Conservation (phyloP, 2,329 filamentous ascomycete genomes). For the Trichoderma endophyticum region DNA sequence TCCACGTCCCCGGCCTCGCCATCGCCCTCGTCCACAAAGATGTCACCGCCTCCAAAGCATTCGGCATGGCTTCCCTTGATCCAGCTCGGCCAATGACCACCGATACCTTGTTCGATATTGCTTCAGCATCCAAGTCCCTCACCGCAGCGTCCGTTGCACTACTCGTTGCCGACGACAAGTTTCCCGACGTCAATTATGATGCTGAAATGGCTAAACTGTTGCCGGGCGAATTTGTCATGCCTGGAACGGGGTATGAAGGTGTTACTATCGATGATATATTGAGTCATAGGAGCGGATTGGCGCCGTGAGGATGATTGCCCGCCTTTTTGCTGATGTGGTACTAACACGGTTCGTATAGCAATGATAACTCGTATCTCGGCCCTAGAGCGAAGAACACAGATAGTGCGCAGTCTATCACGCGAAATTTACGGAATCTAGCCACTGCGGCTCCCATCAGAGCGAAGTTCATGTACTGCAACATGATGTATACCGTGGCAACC, state of each 20-base stretch:
- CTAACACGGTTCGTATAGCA: conserved; percentile 17
- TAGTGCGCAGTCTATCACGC: conserved; percentile 25
- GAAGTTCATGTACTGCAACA: conserved; percentile 28
- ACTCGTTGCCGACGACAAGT: conserved; percentile 25
- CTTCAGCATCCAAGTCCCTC: conserved; percentile 28
- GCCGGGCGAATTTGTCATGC: conserved; percentile 29
- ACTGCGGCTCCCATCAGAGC: conserved; percentile 24
- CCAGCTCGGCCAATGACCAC: conserved; percentile 22
- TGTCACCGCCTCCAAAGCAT: conserved; percentile 23
- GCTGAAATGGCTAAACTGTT: conserved; percentile 26
- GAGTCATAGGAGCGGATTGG: conserved; percentile 28
- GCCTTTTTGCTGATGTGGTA: neutral
- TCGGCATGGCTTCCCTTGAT: conserved; percentile 24
- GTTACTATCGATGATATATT: conserved; percentile 28
- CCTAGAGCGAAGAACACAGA: conserved; percentile 22
- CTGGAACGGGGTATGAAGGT: conserved; percentile 19
- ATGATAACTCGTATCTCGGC: conserved; percentile 28
- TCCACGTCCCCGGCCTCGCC: conserved; percentile 27
- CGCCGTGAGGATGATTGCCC: conserved; percentile 18
- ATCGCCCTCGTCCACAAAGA: conserved; percentile 25
- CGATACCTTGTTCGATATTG: conserved; percentile 30
- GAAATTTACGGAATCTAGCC: conserved; percentile 29
- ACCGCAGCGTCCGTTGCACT: conserved; percentile 28
- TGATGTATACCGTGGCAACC: conserved; percentile 29
- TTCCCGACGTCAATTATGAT: conserved; percentile 26